Evolutionary conservation across 176 grass and related monocot genomes (phyloP).

Genomic region (Rhynchospora pubera): DNA sequence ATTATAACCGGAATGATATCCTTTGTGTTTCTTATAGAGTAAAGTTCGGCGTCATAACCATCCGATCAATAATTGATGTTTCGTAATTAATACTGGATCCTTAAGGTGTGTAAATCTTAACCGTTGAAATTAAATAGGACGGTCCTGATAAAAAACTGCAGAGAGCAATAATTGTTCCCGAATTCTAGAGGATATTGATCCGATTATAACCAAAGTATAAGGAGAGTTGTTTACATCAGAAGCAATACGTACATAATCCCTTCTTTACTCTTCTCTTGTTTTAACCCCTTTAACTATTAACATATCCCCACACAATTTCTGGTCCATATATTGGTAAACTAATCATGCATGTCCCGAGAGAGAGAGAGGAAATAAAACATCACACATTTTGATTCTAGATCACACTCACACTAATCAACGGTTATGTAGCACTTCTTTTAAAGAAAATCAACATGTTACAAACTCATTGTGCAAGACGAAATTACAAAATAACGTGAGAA

Average conservation of each 20-base stretch:
- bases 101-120: too few species aligned
- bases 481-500: not conserved
- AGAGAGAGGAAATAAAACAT: not conserved
- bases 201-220: slow-evolving; percentile 2
- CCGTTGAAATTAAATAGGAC: too few species aligned
- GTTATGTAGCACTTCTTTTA: slow-evolving; percentile 3
- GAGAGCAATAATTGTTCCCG: too few species aligned
- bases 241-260: slow-evolving; percentile 29
- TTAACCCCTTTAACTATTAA: not conserved
- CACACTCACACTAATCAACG: not conserved
- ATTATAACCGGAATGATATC: too few species aligned
- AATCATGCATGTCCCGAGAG: not conserved
- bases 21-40: too few species aligned
- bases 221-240: slow-evolving; percentile 42
- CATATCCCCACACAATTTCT: not conserved
- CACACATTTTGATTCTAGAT: not conserved
- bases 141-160: too few species aligned
- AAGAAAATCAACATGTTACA: not conserved
- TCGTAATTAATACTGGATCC: too few species aligned
- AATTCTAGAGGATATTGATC: too few species aligned
- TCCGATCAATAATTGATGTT: too few species aligned
- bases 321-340: slow-evolving; percentile 4
- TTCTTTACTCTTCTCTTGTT: slow-evolving; percentile 4
- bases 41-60: too few species aligned
- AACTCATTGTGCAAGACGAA: not conserved